Conservation (phyloP, 2,329 filamentous ascomycete species). For the Talaromyces sp. region DNA sequence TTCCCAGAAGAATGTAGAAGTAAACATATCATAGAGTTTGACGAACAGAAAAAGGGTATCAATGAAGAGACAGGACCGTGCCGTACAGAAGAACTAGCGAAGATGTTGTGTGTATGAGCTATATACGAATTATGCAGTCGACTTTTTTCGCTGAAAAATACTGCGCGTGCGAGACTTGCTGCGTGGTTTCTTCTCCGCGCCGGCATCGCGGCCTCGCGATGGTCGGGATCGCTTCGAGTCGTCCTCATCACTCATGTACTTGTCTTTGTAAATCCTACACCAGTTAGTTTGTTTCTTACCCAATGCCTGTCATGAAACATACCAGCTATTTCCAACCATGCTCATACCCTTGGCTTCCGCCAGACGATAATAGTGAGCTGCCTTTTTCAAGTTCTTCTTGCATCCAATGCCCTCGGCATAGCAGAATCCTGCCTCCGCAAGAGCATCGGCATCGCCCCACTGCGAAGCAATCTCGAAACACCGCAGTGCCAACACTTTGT, state of each 20-base stretch:
- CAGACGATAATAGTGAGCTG: constrained; percentile 82
- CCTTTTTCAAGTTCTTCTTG: constrained; percentile 95
- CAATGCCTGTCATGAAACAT: constrained; percentile 44
- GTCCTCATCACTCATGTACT: constrained; percentile 72
- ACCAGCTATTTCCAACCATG: constrained; percentile 99
- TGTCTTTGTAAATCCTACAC: constrained; percentile 88
- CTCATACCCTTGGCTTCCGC: constrained; percentile 92
- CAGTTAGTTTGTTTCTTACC: constrained; percentile 13
- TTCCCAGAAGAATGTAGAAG: constrained; percentile 20
- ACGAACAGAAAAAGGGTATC: constrained; percentile 13
- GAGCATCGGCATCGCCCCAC: constrained; percentile 93
- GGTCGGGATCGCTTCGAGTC: constrained; percentile 24
- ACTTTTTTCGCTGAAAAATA: constrained; percentile 65
- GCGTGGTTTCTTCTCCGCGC: constrained; percentile 61
- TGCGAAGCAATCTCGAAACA: constrained; percentile 95
- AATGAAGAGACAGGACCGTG: constrained; percentile 13
- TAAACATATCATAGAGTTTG: not conserved
- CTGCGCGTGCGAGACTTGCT: constrained; percentile 74
- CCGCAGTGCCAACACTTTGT: constrained; percentile 78
- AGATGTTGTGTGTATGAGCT: not conserved
- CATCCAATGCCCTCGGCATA: constrained; percentile 91
- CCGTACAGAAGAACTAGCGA: constrained; percentile 8
- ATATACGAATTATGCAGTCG: constrained; percentile 17
- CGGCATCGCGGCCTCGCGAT: constrained; percentile 35
- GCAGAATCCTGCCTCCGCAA: constrained; percentile 93